phyloP scores from a whole-genome alignment of 768 basidiomycete genomes.

The Boletellus ananas region DNA sequence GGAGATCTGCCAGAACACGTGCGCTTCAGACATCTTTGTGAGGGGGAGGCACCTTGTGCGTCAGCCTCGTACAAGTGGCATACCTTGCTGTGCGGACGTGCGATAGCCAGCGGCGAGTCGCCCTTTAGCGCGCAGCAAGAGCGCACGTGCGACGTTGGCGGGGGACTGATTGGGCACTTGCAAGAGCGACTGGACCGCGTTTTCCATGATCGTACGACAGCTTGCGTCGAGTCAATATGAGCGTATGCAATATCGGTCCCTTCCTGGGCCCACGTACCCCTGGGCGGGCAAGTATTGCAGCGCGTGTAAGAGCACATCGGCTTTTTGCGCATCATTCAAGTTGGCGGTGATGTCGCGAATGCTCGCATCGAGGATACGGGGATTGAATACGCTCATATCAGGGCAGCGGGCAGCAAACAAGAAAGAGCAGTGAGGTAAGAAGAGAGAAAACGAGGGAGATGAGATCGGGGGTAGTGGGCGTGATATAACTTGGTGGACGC shows the following conservation, averaged over 20 bases:
- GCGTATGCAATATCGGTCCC: no score
- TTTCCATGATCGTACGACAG: constrained; percentile 64
- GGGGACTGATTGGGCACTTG: constrained; percentile 51
- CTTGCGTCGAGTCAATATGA: constrained; percentile 17
- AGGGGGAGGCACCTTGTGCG: neutral
- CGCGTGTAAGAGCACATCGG: constrained; percentile 71
- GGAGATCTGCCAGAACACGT: constrained; percentile 45
- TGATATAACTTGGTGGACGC: no score
- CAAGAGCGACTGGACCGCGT: constrained; percentile 69
- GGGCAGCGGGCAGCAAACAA: neutral
- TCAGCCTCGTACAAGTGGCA: no score
- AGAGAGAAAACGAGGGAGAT: neutral
- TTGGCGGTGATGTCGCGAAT: constrained; percentile 61
- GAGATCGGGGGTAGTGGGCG: no score
- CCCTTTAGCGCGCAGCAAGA: constrained; percentile 63
- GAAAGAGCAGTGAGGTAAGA: no score
- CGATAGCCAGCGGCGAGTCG: constrained; percentile 58
- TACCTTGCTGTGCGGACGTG: constrained; percentile 62
- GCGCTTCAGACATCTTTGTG: constrained; percentile 2
- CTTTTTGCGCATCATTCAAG: constrained; percentile 63
- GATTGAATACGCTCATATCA: constrained; percentile 66
- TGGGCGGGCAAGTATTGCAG: constrained; percentile 76
- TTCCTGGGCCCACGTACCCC: constrained; percentile 40
- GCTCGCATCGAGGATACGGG: constrained; percentile 72
- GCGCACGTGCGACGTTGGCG: constrained; percentile 53